These are phyloP conservation scores for Ogataea degrootiae DNA, from an alignment of 805 yeast species.

Conservation along the genomic window DNA sequence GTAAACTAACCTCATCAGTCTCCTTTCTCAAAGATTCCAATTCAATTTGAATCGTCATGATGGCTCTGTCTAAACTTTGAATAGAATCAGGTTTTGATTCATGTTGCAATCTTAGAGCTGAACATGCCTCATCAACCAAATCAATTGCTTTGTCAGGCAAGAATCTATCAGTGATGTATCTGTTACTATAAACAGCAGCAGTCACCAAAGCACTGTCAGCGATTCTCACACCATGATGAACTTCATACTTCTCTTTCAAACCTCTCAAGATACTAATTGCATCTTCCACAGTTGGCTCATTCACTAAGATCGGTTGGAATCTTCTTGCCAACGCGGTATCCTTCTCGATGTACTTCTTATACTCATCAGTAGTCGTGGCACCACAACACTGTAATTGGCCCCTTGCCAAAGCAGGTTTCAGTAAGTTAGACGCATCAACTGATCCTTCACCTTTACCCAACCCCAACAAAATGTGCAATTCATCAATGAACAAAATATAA, in stretches of 20 bases:
- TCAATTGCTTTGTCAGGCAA: slow-evolving; percentile 97
- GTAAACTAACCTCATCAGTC: slow-evolving; percentile 77
- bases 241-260: slow-evolving; percentile 88
- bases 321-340: slow-evolving; percentile 95
- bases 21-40: slow-evolving; percentile 91
- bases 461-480: slow-evolving; percentile 83
- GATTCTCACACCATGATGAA: slow-evolving; percentile 95
- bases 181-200: slow-evolving; percentile 83
- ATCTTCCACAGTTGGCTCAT: slow-evolving; percentile 87
- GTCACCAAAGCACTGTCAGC: slow-evolving; percentile 90
- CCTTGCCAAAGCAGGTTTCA: slow-evolving; percentile 91
- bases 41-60: slow-evolving; percentile 94
- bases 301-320: slow-evolving; percentile 80
- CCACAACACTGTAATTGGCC: slow-evolving; percentile 92
- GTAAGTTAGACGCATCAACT: slow-evolving; percentile 88
- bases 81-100: slow-evolving; percentile 96
- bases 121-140: slow-evolving; percentile 95
- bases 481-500: slow-evolving; percentile 83
- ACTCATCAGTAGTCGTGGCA: slow-evolving; percentile 94
- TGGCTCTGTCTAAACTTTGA: slow-evolving; percentile 78
- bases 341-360: slow-evolving; percentile 87
- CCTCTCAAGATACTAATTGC: slow-evolving; percentile 91
- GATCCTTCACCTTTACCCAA: slow-evolving; percentile 92
- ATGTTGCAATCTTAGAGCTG: slow-evolving; percentile 88
- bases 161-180: slow-evolving; percentile 88